A percentile compares a stretch with the other conserved stretches of the same genome.
phyloP scores from a whole-genome alignment of 352 stramenopile species.

The Phytophthora vignae region DNA sequence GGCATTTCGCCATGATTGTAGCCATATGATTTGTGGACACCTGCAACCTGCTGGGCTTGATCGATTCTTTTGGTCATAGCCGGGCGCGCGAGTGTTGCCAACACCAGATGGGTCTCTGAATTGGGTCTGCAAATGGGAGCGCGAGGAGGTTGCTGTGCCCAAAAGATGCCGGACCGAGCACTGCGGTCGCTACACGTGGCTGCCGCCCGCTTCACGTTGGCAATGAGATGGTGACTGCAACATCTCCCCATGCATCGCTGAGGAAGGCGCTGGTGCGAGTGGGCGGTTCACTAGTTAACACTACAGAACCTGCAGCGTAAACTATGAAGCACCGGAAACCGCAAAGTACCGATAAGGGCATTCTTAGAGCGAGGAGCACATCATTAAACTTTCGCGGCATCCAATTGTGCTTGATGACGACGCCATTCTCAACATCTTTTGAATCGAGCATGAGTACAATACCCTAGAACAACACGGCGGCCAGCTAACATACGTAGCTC shows the following conservation, averaged over 20 bases:
- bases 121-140: neutral
- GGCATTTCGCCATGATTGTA: conserved; percentile 36
- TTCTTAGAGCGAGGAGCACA: no score
- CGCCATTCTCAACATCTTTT: no score
- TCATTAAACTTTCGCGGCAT: no score
- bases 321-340: neutral
- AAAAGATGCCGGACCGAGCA: neutral
- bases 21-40: conserved; percentile 33
- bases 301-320: no score
- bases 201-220: no score
- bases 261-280: neutral
- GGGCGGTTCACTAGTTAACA: no score
- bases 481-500: no score
- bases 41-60: conserved; percentile 4
- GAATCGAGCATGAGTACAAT: no score
- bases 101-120: conserved; percentile 7
- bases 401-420: no score
- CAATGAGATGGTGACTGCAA: neutral
- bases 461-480: no score
- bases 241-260: neutral
- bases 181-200: neutral
- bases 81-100: neutral
- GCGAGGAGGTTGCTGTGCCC: neutral
- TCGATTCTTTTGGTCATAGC: conserved; percentile 25
- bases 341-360: neutral